Conservation (phyloP, 2,329 filamentous ascomycete species). For the Tricladium varicosporioides region DNA sequence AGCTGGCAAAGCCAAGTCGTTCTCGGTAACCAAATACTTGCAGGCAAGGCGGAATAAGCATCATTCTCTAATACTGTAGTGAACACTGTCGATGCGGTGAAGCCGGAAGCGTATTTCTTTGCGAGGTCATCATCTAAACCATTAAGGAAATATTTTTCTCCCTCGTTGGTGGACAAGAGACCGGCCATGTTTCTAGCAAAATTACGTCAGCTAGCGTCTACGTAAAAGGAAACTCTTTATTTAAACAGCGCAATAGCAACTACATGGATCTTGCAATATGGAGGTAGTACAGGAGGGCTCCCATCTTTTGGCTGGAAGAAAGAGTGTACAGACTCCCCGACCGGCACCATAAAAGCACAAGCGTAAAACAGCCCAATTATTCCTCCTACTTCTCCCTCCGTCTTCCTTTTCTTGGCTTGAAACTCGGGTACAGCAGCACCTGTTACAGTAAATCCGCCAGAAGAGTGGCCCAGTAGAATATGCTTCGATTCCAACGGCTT, state of each 20-base stretch:
- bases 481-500: neutral
- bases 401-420: neutral
- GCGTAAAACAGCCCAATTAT: conserved; percentile 4
- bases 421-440: conserved; percentile 2
- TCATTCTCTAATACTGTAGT: conserved; percentile 7
- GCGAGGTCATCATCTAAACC: conserved; percentile 4
- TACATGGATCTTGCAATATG: conserved; percentile 8
- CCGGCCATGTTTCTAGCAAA: conserved; percentile 6
- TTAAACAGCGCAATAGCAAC: neutral
- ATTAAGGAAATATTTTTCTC: conserved; percentile 14
- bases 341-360: conserved; percentile 3
- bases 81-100: conserved; percentile 6
- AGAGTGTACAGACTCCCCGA: conserved; percentile 1
- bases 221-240: no score
- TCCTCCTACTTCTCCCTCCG: neutral
- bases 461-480: conserved; percentile 4
- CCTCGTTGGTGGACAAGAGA: conserved; percentile 2
- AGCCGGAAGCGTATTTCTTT: conserved; percentile 5
- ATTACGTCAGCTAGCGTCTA: no score
- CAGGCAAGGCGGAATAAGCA: conserved; percentile 10
- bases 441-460: conserved; percentile 1
- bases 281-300: conserved; percentile 1
- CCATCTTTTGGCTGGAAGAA: conserved; percentile 10
- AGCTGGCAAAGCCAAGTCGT: conserved; percentile 7
- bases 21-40: conserved; percentile 9